Conservation (phyloP, 1,284 basidiomycete species). For the Trichosporon sp. region DNA sequence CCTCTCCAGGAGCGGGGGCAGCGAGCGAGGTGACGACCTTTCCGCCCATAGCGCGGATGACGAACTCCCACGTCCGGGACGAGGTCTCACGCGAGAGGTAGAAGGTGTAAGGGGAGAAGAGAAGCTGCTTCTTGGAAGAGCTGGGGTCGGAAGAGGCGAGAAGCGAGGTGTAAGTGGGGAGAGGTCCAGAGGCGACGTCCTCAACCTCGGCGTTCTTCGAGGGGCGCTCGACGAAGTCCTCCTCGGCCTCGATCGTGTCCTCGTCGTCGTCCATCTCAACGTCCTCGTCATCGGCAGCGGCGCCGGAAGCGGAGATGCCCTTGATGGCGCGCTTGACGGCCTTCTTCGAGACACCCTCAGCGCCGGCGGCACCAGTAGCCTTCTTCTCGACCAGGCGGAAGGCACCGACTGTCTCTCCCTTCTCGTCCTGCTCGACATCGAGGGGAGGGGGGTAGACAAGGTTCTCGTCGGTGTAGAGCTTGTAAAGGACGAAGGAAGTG, state of each 20-base stretch:
- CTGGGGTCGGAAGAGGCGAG: conserved; percentile 57
- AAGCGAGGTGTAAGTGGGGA: conserved; percentile 79
- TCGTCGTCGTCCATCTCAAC: conserved; percentile 52
- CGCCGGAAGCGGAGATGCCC: conserved; percentile 52
- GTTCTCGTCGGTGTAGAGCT: conserved; percentile 92
- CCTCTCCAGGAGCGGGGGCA: conserved; percentile 63
- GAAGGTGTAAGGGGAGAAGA: conserved; percentile 88
- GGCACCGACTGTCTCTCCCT: conserved; percentile 86
- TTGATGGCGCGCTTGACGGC: conserved; percentile 61
- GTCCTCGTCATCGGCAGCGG: conserved; percentile 42
- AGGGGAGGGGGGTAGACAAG: conserved; percentile 93
- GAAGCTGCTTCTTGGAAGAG: conserved; percentile 61
- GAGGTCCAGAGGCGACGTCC: conserved; percentile 59
- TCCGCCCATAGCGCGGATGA: conserved; percentile 88
- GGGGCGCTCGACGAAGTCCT: conserved; percentile 60
- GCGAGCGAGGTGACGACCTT: conserved; percentile 79
- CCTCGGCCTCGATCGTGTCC: conserved; percentile 47
- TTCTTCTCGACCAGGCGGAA: conserved; percentile 73
- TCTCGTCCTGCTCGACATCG: conserved; percentile 80
- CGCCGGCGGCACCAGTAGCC: conserved; percentile 42
- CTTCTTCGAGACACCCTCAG: conserved; percentile 49
- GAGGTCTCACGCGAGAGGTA: conserved; percentile 95
- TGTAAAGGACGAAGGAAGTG: conserved; percentile 94
- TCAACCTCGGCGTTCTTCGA: conserved; percentile 64
- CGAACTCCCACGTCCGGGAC: conserved; percentile 89